Percentiles rank a stretch among this genome's conserved stretches.
Conservation (phyloP, 495 filamentous ascomycete genomes). For the Rhizodiscina lignyota region DNA sequence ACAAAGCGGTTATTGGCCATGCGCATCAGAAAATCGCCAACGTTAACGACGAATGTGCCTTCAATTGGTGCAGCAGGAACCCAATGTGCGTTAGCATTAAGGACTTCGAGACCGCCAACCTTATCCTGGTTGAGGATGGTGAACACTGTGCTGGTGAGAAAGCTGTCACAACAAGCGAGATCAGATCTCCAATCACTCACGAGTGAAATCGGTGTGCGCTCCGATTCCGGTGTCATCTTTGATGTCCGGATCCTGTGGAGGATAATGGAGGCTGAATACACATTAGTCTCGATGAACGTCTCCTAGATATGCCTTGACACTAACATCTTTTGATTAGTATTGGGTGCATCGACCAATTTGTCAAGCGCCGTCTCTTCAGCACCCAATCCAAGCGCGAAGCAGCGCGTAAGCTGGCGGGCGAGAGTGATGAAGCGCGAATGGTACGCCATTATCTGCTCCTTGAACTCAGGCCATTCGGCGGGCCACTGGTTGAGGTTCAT, state of each 20-base stretch:
- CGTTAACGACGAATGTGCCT: constrained; percentile 29
- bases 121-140: constrained; percentile 29
- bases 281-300: no score
- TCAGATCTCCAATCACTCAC: no score
- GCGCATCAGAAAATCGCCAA: constrained; percentile 25
- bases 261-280: background rate
- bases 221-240: background rate
- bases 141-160: no score
- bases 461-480: background rate
- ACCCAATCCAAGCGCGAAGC: background rate
- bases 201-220: constrained; percentile 10
- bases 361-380: constrained; percentile 1
- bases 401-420: background rate
- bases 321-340: background rate
- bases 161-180: no score
- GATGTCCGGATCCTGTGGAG: background rate
- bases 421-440: background rate
- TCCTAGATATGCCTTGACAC: no score
- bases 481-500: background rate
- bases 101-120: constrained; percentile 26
- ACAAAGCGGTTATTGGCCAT: background rate
- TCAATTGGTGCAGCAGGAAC: constrained; percentile 27
- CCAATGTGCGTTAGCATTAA: constrained; percentile 25
- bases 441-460: background rate
- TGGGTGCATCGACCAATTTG: constrained; percentile 5